Evolutionary conservation across 1,139 yeast species (phyloP), one percentile per base, ranked within the genome.

Genomic region (Diutina rugosa): DNA sequence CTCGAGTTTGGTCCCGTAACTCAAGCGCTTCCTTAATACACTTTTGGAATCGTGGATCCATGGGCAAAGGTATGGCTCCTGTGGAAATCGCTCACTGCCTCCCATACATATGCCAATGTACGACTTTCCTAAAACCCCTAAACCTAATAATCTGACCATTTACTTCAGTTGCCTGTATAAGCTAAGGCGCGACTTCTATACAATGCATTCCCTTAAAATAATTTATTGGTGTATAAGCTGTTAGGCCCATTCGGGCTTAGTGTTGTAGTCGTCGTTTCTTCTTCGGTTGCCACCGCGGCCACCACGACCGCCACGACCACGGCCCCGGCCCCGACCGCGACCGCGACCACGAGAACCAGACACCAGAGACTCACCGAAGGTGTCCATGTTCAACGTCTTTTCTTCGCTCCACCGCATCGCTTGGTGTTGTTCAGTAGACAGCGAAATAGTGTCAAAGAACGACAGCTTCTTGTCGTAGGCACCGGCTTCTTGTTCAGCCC

Each of bases 391-490:
- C 64, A 83, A 58, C n/a, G 35, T 14, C 46, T 47, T 35, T 44
- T 55, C 56, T 10, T 46, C 52, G 28, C 30, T 14, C 53, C 52
- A 55, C 28, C 51, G 53, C 56, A 55, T 46, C 21, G 46, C 55
- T 29, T 54, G 35, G 30, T 29, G 45, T 12, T 35, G 44, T 21
- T 21, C 51, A 8, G 46, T 54, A 41, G 82, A 77, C 7, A 88
- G 82, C 9, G 76, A 86, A 60, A 90, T 79, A 58, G 80, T 81
- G 69, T 90, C 96, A 65, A 90, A 90, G 67, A 90, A 90, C 1
- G 96, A 88, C 12, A 88, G 79, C 58, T 58, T 56, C 63, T 78
- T 79, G 61, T 65, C 62, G 63, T 66, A 66, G 14, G 58, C 55
- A 35, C 41, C 41, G 26, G 18, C 38, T 4, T 30, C 35, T 4